Percentiles rank a stretch among this genome's conserved stretches.
phyloP scores from a whole-genome alignment of 805 yeast species.

The Lachancea lanzarotensis region DNA sequence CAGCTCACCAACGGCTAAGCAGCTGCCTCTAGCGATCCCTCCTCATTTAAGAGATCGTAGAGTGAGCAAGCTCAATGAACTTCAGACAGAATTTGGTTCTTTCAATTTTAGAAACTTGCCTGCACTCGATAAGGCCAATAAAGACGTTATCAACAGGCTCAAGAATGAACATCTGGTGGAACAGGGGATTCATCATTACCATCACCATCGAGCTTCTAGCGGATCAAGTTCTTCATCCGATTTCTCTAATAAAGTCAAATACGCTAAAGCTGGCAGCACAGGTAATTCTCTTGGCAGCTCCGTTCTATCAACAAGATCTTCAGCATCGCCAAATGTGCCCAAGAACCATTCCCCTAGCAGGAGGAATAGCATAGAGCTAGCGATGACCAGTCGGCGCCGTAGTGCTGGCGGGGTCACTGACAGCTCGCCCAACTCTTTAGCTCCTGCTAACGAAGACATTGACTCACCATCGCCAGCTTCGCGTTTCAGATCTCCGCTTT shows the following conservation, averaged over 20 bases:
- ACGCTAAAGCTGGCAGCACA: constrained; percentile 12
- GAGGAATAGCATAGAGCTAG: constrained; percentile 16
- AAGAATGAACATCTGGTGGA: constrained; percentile 66
- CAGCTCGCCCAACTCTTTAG: not conserved
- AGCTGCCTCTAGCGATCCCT: constrained; percentile 45
- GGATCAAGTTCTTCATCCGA: constrained; percentile 37
- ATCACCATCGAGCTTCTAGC: constrained; percentile 30
- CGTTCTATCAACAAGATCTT: constrained; percentile 14
- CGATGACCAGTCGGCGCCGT: constrained; percentile 14
- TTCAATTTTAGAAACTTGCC: constrained; percentile 85
- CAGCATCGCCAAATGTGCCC: constrained; percentile 20
- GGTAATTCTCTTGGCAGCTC: constrained; percentile 19
- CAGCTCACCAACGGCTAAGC: constrained; percentile 33
- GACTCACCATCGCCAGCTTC: constrained; percentile 10
- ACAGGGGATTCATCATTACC: constrained; percentile 10
- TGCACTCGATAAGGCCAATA: constrained; percentile 87
- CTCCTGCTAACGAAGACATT: not conserved
- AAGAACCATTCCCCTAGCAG: constrained; percentile 23
- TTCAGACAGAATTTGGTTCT: constrained; percentile 78
- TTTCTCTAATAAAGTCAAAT: constrained; percentile 12
- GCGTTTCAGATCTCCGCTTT: constrained; percentile 26
- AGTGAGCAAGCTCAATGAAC: constrained; percentile 64
- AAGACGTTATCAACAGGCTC: constrained; percentile 81
- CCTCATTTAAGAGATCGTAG: constrained; percentile 62
- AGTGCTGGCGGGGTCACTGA: not conserved